A percentile compares a stretch with the other conserved stretches of the same genome.
Evolutionary conservation across 2,329 filamentous ascomycete genomes (phyloP).

Genomic region (Alternaria alternata): DNA sequence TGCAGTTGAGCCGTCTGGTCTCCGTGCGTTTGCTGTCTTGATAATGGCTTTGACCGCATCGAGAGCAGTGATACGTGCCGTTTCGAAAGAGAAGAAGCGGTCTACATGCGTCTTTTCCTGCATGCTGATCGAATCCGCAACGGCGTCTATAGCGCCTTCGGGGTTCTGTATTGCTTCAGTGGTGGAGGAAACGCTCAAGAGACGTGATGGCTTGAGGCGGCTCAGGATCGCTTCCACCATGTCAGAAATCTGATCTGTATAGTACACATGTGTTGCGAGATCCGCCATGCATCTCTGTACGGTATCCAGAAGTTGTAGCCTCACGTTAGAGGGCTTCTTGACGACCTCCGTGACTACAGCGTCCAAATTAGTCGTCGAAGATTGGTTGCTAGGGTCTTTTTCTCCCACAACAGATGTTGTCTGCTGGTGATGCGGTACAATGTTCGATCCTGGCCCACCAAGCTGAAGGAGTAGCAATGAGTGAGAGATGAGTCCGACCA

Average conservation of each 20-base stretch:
- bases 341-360: constrained; percentile 52
- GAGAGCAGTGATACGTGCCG: constrained; percentile 71
- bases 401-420: constrained; percentile 36
- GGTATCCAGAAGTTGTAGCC: constrained; percentile 71
- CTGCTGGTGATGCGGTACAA: constrained; percentile 51
- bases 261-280: constrained; percentile 93
- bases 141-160: constrained; percentile 56
- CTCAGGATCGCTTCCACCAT: constrained; percentile 85
- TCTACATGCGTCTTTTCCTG: constrained; percentile 63
- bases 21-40: constrained; percentile 72
- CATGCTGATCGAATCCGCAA: constrained; percentile 58
- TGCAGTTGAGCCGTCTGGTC: constrained; percentile 52
- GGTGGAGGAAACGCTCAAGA: constrained; percentile 54
- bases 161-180: constrained; percentile 62
- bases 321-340: constrained; percentile 60
- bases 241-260: constrained; percentile 93
- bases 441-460: constrained; percentile 53
- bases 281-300: constrained; percentile 88
- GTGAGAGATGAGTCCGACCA: constrained; percentile 84
- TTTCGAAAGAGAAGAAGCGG: constrained; percentile 69
- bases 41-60: constrained; percentile 84
- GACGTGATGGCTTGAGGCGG: constrained; percentile 73
- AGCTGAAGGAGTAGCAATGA: constrained; percentile 80
- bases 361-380: constrained; percentile 27
- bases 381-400: constrained; percentile 28